These are phyloP conservation scores for Pachyrhizus erosus DNA, from an alignment of 306 rosid genomes.

Conservation along the genomic window DNA sequence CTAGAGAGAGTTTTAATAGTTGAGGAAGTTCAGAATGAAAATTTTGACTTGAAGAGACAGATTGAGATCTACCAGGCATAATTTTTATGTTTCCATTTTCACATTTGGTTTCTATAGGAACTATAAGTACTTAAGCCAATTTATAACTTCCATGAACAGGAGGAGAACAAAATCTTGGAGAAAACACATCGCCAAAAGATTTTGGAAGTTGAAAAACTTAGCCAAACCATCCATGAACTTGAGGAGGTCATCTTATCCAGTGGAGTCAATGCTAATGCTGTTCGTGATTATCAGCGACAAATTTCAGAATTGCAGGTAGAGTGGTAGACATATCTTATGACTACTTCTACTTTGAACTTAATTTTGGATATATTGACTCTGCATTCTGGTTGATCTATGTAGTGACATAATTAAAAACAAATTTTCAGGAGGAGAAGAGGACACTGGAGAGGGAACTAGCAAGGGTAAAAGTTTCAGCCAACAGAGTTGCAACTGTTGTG, in stretches of 20 bases:
- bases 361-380: not conserved
- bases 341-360: not conserved
- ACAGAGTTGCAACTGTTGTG: constrained; percentile 80
- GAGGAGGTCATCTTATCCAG: constrained; percentile 87
- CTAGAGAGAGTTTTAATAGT: constrained; percentile 93
- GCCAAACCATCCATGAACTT: constrained; percentile 86
- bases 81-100: constrained; percentile 33
- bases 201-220: constrained; percentile 86
- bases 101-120: constrained; percentile 19
- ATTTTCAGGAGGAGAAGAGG: constrained; percentile 84
- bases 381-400: constrained; percentile 17
- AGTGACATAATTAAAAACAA: constrained; percentile 40
- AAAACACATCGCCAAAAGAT: constrained; percentile 91
- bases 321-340: constrained; percentile 54
- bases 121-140: constrained; percentile 11
- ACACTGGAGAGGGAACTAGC: constrained; percentile 92
- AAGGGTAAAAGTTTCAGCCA: constrained; percentile 81
- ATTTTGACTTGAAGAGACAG: constrained; percentile 93
- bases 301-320: constrained; percentile 72
- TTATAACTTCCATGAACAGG: constrained; percentile 61
- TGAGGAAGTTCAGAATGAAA: constrained; percentile 95
- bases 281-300: constrained; percentile 81
- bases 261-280: constrained; percentile 73
- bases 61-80: constrained; percentile 94
- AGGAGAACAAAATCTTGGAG: constrained; percentile 89